Evolutionary conservation across 257 asterid species (phyloP).

Genomic region (Hygrophila difformis): DNA sequence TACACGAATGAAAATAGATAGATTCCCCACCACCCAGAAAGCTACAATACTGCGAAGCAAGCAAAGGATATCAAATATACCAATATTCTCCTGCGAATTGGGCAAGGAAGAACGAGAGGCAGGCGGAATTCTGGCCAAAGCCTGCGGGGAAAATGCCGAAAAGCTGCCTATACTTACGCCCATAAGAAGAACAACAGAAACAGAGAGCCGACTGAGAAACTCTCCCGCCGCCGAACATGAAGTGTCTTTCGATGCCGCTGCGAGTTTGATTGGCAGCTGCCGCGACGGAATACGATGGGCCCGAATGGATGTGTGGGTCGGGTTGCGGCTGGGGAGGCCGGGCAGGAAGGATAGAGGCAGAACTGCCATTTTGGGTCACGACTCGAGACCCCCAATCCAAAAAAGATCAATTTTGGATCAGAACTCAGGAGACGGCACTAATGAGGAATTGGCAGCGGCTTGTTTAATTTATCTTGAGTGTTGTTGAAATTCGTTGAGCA

Average conservation of each 20-base stretch:
- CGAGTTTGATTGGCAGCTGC: conserved; percentile 12
- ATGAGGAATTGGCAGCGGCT: too few relatives aligned
- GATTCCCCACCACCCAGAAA: too few relatives aligned
- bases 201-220: conserved; percentile 33
- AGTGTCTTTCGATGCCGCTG: conserved; percentile 12
- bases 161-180: conserved; percentile 36
- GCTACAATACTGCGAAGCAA: too few relatives aligned
- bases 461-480: too few relatives aligned
- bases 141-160: conserved; percentile 31
- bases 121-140: conserved; percentile 28
- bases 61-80: conserved; percentile 19
- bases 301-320: conserved; percentile 11
- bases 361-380: conserved; percentile 8
- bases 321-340: conserved; percentile 16
- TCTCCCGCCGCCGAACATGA: conserved; percentile 26
- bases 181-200: conserved; percentile 29
- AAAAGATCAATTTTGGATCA: too few relatives aligned
- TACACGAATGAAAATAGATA: too few relatives aligned
- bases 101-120: conserved; percentile 13
- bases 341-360: conserved; percentile 8
- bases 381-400: too few relatives aligned
- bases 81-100: conserved; percentile 24
- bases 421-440: too few relatives aligned
- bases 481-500: too few relatives aligned
- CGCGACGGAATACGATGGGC: neutral